These are phyloP conservation scores for Uromyces viciae-fabae DNA, from an alignment of 1,284 basidiomycete species.

Conservation along the genomic window DNA sequence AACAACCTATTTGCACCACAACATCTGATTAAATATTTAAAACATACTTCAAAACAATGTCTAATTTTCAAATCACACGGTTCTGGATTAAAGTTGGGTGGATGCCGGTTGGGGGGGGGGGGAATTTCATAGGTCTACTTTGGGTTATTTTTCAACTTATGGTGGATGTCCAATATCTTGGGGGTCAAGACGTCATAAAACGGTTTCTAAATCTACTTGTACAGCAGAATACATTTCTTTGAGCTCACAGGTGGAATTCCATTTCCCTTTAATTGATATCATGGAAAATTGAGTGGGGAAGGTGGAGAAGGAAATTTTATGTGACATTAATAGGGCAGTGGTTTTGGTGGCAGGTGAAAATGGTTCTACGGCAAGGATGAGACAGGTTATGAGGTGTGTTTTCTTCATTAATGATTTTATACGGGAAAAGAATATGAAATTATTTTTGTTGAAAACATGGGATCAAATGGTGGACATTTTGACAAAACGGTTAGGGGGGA, in stretches of 20 bases:
- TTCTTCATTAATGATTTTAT: neutral
- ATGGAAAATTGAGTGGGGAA: no score
- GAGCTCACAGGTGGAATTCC: neutral
- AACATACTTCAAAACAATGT: neutral
- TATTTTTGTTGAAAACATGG: neutral
- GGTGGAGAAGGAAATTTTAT: neutral
- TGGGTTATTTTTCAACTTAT: neutral
- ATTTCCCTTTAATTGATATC: neutral
- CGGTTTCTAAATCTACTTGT: neutral
- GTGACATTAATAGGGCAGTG: neutral
- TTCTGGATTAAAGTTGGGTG: neutral
- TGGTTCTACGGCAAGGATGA: neutral
- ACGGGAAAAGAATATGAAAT: neutral
- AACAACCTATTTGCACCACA: neutral
- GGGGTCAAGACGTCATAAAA: neutral
- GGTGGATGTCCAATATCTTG: neutral
- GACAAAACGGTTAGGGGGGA: neutral
- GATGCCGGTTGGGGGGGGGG: neutral
- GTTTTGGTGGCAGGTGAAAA: neutral
- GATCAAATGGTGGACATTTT: neutral
- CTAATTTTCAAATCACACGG: neutral
- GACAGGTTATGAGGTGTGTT: neutral
- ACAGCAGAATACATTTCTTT: neutral
- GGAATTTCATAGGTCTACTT: neutral
- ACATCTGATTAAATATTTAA: neutral